Conservation (phyloP, 768 basidiomycete genomes). For the Amyloporia xantha region DNA sequence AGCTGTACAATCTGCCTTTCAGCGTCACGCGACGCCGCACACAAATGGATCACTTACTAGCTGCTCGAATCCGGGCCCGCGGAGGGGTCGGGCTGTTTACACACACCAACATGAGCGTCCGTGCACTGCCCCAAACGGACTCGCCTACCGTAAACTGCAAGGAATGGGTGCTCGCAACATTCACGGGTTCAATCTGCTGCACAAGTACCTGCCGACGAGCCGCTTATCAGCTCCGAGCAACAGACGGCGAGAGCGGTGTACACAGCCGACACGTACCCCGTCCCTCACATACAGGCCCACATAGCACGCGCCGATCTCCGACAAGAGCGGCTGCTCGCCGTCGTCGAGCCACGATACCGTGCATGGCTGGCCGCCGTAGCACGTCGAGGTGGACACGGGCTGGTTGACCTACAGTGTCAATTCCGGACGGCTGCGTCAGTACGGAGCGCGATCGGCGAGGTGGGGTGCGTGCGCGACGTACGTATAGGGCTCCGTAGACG, state of each 20-base stretch:
- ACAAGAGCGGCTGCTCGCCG: slow-evolving; percentile 43
- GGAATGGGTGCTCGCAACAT: slow-evolving; percentile 42
- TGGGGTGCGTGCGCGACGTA: too few relatives aligned
- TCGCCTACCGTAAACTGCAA: slow-evolving; percentile 49
- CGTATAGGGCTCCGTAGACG: background rate
- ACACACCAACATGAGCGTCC: background rate
- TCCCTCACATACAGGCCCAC: slow-evolving; percentile 56
- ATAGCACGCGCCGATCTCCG: slow-evolving; percentile 42
- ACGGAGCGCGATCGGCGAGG: background rate
- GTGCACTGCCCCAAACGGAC: background rate
- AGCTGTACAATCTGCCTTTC: slow-evolving; percentile 33
- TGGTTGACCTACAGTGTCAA: slow-evolving; percentile 37
- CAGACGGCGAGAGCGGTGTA: background rate
- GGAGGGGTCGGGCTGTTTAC: slow-evolving; percentile 42
- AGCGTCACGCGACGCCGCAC: background rate
- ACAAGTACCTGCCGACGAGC: slow-evolving; percentile 40
- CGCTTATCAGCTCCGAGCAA: background rate
- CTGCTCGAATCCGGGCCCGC: slow-evolving; percentile 50
- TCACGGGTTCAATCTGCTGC: slow-evolving; percentile 48
- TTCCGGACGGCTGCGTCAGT: background rate
- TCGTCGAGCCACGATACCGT: slow-evolving; percentile 59
- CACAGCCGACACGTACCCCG: slow-evolving; percentile 32
- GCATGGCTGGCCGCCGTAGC: slow-evolving; percentile 49
- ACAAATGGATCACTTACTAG: slow-evolving; percentile 41
- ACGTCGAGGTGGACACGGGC: slow-evolving; percentile 38